phyloP scores from a whole-genome alignment of 192 early-diverging fungal species.

The Coemansia sp. region DNA sequence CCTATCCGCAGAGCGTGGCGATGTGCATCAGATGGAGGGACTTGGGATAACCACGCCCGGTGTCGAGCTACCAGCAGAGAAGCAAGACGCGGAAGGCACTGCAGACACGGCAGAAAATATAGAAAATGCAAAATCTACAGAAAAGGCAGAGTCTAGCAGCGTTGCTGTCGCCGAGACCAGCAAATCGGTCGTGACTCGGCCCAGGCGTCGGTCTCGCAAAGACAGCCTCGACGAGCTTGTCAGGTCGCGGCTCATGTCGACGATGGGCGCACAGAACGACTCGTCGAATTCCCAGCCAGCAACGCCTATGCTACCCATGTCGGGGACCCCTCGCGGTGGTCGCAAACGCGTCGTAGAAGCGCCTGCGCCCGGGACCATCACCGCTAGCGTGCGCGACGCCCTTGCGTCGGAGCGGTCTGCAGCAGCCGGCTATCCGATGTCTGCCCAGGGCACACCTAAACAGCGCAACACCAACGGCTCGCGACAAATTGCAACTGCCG shows the following conservation, averaged over 20 bases:
- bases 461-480: background rate
- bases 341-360: slow-evolving; percentile 14
- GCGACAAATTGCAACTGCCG: background rate
- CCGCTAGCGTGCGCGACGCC: slow-evolving; percentile 45
- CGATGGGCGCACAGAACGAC: slow-evolving; percentile 18
- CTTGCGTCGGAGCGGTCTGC: slow-evolving; percentile 31
- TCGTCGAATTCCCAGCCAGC: background rate
- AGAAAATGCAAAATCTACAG: background rate
- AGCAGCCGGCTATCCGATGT: background rate
- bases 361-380: slow-evolving; percentile 28
- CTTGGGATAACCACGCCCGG: slow-evolving; percentile 21
- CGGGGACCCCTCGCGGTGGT: background rate
- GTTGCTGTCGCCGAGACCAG: background rate
- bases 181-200: background rate
- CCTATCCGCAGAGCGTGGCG: background rate
- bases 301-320: background rate
- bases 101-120: background rate
- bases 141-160: background rate
- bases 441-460: background rate
- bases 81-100: background rate
- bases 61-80: background rate
- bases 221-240: slow-evolving; percentile 54
- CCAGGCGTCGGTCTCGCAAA: slow-evolving; percentile 33
- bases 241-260: slow-evolving; percentile 36
- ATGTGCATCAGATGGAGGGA: slow-evolving; percentile 3